These are phyloP conservation scores for Besnoitia besnoiti DNA, from an alignment of 169 alveolate genomes.

Conservation along the genomic window DNA sequence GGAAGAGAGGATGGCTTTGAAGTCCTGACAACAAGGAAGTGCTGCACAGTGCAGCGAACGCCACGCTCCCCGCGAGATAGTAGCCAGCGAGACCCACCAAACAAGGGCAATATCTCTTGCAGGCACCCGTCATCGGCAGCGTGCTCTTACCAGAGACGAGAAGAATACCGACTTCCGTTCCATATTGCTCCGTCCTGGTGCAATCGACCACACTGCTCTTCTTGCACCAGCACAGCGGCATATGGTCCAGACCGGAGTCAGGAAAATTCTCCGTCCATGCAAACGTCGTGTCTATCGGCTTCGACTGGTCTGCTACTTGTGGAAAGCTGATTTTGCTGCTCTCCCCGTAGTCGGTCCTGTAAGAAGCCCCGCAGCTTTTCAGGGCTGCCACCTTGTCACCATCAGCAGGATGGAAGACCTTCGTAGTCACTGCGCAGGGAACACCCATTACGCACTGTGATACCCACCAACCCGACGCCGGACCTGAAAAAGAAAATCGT, in stretches of 20 bases:
- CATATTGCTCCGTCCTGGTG: neutral
- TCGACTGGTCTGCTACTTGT: neutral
- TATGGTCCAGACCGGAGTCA: neutral
- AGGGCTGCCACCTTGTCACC: neutral
- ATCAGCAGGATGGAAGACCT: neutral
- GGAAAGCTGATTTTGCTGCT: neutral
- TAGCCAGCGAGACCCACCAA: no score
- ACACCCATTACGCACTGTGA: neutral
- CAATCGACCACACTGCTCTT: neutral
- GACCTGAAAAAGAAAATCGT: neutral
- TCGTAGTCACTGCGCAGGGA: neutral
- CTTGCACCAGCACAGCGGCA: neutral
- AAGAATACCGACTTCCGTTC: neutral
- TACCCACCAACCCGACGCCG: neutral
- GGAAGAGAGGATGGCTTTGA: no score
- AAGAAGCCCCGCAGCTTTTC: neutral
- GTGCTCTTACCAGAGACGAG: neutral
- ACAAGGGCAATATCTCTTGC: no score
- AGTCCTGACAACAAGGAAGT: no score
- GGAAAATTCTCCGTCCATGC: neutral
- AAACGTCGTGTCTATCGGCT: neutral
- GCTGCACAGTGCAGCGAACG: no score
- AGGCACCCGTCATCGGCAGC: no score
- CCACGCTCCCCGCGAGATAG: no score
- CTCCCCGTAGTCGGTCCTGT: neutral